Percentiles rank a stretch among this genome's conserved stretches.
These are phyloP conservation scores for Hamamelis virginiana DNA, from an alignment of 164 flowering plant species.

Conservation along the genomic window DNA sequence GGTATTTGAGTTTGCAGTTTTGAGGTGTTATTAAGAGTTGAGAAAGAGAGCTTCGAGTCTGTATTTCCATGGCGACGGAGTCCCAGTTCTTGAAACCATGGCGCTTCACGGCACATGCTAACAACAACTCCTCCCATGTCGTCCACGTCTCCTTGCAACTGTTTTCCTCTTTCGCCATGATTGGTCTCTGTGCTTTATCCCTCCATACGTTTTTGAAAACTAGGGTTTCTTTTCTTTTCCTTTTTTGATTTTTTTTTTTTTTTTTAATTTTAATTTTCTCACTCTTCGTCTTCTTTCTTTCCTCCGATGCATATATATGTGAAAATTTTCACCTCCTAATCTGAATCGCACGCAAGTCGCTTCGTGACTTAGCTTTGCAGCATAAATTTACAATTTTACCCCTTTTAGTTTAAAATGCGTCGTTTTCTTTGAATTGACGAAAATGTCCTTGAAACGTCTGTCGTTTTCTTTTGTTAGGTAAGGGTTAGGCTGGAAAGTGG, in stretches of 20 bases:
- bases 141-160: slow-evolving; percentile 23
- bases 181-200: background rate
- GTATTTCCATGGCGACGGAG: slow-evolving; percentile 35
- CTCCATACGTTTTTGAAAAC: background rate
- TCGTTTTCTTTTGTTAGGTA: background rate
- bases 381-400: background rate
- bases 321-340: background rate
- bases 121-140: slow-evolving; percentile 40
- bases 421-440: background rate
- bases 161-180: background rate
- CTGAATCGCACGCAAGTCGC: background rate
- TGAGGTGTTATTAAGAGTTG: slow-evolving; percentile 24
- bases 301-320: too few relatives aligned
- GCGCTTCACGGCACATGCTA: slow-evolving; percentile 46
- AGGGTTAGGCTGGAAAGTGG: too few relatives aligned
- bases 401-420: background rate
- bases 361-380: background rate
- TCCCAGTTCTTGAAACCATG: slow-evolving; percentile 43
- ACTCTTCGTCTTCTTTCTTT: too few relatives aligned
- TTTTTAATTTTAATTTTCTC: background rate
- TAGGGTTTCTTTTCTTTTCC: background rate
- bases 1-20: slow-evolving; percentile 18
- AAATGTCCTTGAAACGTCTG: background rate
- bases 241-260: background rate
- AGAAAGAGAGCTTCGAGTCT: slow-evolving; percentile 8